Percentiles rank a stretch among this genome's conserved stretches.
These are phyloP conservation scores for Starmerella bombicola DNA, from an alignment of 805 yeast genomes.

Conservation along the genomic window DNA sequence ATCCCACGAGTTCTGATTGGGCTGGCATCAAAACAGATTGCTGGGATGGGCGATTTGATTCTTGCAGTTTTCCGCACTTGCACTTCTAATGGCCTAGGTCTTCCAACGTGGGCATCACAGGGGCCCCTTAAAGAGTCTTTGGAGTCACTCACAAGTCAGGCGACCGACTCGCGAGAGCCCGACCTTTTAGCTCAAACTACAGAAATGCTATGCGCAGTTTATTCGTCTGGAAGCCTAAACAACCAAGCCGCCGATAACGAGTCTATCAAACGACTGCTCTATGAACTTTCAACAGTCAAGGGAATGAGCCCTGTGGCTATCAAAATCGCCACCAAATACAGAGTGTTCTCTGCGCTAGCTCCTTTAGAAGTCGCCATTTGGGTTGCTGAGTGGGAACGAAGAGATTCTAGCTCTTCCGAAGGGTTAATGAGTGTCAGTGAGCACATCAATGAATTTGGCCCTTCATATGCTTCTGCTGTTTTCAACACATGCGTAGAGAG, in stretches of 20 bases:
- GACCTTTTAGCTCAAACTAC: constrained; percentile 30
- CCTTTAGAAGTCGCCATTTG: constrained; percentile 39
- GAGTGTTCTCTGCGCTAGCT: constrained; percentile 54
- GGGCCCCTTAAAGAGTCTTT: constrained; percentile 5
- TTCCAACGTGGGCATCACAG: constrained; percentile 10
- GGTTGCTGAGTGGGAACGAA: constrained; percentile 3
- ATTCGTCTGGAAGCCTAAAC: constrained; percentile 8
- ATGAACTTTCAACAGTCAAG: constrained; percentile 31
- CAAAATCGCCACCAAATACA: constrained; percentile 49
- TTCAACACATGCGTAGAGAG: constrained; percentile 8
- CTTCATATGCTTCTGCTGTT: constrained; percentile 5
- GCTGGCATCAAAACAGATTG: background rate
- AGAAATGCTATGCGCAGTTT: constrained; percentile 34
- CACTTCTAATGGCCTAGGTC: background rate
- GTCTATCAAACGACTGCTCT: constrained; percentile 33
- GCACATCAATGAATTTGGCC: constrained; percentile 7
- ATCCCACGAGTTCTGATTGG: background rate
- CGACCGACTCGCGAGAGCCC: constrained; percentile 16
- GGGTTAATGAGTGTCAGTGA: background rate
- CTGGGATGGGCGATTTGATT: background rate
- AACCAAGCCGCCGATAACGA: constrained; percentile 12
- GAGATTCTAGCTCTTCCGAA: background rate
- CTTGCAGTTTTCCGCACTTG: constrained; percentile 5
- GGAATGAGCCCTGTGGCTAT: constrained; percentile 34
- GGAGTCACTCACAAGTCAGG: constrained; percentile 16